These are phyloP conservation scores for Alternaria solani DNA, from an alignment of 2,329 filamentous ascomycete species.

Conservation along the genomic window DNA sequence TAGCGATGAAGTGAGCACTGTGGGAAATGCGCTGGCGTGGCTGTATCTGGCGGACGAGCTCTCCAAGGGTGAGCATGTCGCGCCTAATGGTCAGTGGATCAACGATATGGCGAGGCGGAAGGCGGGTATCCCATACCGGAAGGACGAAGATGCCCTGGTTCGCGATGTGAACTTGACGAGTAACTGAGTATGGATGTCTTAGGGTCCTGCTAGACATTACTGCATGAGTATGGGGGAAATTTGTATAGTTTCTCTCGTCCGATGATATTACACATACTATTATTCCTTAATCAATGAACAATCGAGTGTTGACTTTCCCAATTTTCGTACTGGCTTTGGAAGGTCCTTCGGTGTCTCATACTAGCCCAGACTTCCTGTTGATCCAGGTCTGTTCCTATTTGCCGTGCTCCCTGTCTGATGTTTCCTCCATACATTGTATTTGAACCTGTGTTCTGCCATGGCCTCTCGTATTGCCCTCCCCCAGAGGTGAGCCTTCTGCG, in stretches of 20 bases:
- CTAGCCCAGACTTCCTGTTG: not conserved
- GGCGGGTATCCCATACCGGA: constrained; percentile 66
- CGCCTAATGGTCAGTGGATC: constrained; percentile 71
- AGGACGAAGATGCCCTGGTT: constrained; percentile 69
- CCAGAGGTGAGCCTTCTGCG: not conserved
- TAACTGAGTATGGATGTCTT: not conserved
- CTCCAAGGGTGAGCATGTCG: constrained; percentile 64
- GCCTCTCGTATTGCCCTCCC: not conserved
- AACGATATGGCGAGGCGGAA: constrained; percentile 76
- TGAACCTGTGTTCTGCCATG: too few relatives aligned
- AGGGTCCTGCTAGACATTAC: too few relatives aligned
- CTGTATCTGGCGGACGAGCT: constrained; percentile 77
- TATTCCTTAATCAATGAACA: not conserved
- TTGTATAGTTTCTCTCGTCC: not conserved
- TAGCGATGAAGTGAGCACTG: constrained; percentile 82
- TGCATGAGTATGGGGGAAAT: too few relatives aligned
- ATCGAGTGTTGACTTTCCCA: not conserved
- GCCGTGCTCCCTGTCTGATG: not conserved
- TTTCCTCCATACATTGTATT: not conserved
- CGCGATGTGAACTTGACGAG: constrained; percentile 11
- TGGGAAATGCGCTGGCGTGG: constrained; percentile 80
- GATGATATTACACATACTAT: not conserved
- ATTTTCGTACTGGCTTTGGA: not conserved
- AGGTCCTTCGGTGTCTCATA: not conserved
- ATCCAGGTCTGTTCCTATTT: not conserved